Conservation (phyloP, 257 asterid genomes). For the Marsdenia floribunda region DNA sequence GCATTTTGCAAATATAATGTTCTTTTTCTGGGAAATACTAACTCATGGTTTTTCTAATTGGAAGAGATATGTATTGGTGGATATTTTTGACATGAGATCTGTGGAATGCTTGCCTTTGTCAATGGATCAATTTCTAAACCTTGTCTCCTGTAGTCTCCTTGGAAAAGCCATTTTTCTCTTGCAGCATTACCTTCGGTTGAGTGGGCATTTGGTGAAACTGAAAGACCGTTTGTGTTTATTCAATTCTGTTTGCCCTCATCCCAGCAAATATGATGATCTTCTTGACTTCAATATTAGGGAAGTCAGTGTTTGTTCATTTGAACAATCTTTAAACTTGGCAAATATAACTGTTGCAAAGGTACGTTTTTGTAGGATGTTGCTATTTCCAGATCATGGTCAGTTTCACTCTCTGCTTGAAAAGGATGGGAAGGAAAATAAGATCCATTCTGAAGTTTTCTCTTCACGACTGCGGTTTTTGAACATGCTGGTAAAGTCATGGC, state of each 20-base stretch:
- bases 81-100: slow-evolving; percentile 39
- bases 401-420: slow-evolving; percentile 25
- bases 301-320: slow-evolving; percentile 35
- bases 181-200: slow-evolving; percentile 32
- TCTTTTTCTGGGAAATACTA: slow-evolving; percentile 47
- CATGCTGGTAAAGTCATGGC: slow-evolving; percentile 67
- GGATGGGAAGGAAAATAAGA: slow-evolving; percentile 23
- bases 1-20: slow-evolving; percentile 35
- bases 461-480: slow-evolving; percentile 49
- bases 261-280: slow-evolving; percentile 41
- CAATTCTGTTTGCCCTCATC: slow-evolving; percentile 49
- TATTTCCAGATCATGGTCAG: slow-evolving; percentile 35
- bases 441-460: slow-evolving; percentile 29
- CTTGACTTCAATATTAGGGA: slow-evolving; percentile 42
- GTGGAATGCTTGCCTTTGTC: slow-evolving; percentile 38
- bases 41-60: slow-evolving; percentile 51
- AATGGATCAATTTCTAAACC: slow-evolving; percentile 38
- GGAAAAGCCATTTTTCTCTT: slow-evolving; percentile 53
- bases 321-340: slow-evolving; percentile 50
- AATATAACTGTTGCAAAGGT: slow-evolving; percentile 66
- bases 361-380: slow-evolving; percentile 53
- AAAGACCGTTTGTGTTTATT: slow-evolving; percentile 50
- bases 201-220: slow-evolving; percentile 35
- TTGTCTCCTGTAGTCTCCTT: slow-evolving; percentile 60
- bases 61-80: slow-evolving; percentile 47